Evolutionary conservation across 2,329 filamentous ascomycete species (phyloP), one percentile per base, ranked within the genome.

Genomic region (Cercospora sesami): DNA sequence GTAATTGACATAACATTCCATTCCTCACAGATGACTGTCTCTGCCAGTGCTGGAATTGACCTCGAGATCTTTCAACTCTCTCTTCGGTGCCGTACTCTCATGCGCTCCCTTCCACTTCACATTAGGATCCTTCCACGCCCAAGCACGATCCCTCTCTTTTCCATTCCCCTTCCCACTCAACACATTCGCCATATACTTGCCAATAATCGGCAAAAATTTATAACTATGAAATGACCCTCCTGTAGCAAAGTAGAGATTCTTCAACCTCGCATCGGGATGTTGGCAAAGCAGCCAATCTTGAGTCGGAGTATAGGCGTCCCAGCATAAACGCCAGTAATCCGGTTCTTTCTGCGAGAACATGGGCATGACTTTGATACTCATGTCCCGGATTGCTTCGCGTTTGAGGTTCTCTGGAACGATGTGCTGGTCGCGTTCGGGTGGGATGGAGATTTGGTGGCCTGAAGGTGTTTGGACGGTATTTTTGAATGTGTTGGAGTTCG

Each of bases 141-240:
- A 73, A 14, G 70, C 70, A 23, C 63, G 36, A 61, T 81, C 78
- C 64, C 76, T 80, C 62, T 80, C 77, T 16, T 73, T 72, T 0
- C 78, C 79, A 60, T 80, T 80, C n/a, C 76, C 75, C 51, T 72
- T 68, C 1, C 76, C 79, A 18, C 72, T 71, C 14, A 81, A 58
- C 1, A 81, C 75, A 63, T 86, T 81, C 23, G 81, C 79, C 68
- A 87, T 80, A 75, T 90, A 90, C 68, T 85, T 84, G 3, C 88
- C 87, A 69, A 89, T 85, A 28, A 85, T 85, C 0, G 87, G 87
- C 36, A 90, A 79, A 72, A 91, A 76, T 62, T 73, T 73, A 48
- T 73, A 73, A 33, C 85, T 84, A 74, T 90, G 88, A 69, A 89
- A 88, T 7, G 86, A 89, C 2, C 88, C 88, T 14, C 86, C 87